Conservation (phyloP, 768 basidiomycete genomes). For the Pleurotus eryngii region DNA sequence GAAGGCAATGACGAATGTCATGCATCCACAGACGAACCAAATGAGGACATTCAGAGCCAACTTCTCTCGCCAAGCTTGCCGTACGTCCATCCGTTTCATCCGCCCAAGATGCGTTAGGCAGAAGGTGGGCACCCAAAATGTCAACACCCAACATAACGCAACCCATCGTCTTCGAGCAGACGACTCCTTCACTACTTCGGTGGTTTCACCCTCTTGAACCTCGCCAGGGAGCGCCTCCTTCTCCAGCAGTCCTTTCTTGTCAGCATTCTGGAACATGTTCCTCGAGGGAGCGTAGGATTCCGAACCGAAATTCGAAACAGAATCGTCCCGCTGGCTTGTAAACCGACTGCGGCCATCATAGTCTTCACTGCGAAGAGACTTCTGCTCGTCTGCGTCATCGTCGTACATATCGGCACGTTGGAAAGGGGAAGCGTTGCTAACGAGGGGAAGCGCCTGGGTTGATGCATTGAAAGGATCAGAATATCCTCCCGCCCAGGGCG, state of each 20-base stretch:
- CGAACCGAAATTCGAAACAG: conserved; percentile 79
- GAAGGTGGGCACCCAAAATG: conserved; percentile 85
- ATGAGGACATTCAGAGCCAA: conserved; percentile 92
- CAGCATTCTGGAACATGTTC: conserved; percentile 91
- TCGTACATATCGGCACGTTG: conserved; percentile 73
- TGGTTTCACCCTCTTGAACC: conserved; percentile 83
- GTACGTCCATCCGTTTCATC: conserved; percentile 92
- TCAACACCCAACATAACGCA: conserved; percentile 80
- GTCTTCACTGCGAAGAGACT: conserved; percentile 72
- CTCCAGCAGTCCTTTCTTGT: conserved; percentile 67
- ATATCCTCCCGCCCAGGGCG: conserved; percentile 37
- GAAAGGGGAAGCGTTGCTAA: conserved; percentile 79
- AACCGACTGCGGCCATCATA: conserved; percentile 77
- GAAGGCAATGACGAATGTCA: conserved; percentile 90
- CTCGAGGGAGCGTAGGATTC: conserved; percentile 92
- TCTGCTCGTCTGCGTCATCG: conserved; percentile 76
- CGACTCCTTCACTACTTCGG: conserved; percentile 82
- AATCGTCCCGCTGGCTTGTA: conserved; percentile 76
- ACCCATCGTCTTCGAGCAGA: conserved; percentile 87
- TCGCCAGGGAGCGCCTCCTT: conserved; percentile 86
- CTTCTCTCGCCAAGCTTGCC: conserved; percentile 98
- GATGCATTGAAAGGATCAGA: conserved; percentile 58
- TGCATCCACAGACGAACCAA: conserved; percentile 88
- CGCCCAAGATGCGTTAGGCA: conserved; percentile 70
- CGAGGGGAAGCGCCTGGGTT: conserved; percentile 76